Evolutionary conservation across 768 basidiomycete species (phyloP).

Genomic region (Cystofilobasidium macerans): DNA sequence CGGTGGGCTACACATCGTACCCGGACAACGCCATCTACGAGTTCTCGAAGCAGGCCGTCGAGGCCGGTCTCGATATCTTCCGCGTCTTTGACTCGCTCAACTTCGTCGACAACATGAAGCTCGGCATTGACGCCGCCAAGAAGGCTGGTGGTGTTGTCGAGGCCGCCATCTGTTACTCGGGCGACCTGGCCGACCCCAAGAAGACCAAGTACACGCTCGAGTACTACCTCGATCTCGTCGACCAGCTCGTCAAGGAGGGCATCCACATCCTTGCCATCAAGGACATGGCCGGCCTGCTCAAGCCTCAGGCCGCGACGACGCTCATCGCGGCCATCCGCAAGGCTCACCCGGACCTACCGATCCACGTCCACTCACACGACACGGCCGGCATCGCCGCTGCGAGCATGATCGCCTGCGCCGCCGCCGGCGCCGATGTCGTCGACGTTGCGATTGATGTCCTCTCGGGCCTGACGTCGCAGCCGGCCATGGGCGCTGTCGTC

Average conservation of each 20-base stretch:
- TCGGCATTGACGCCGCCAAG: slow-evolving; percentile 99
- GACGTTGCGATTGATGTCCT: slow-evolving; percentile 99
- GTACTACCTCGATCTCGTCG: slow-evolving; percentile 93
- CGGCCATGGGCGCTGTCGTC: slow-evolving; percentile 95
- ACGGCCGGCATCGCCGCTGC: slow-evolving; percentile 96
- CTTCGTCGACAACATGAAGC: slow-evolving; percentile 96
- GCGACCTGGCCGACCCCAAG: slow-evolving; percentile 86
- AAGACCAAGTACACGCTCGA: slow-evolving; percentile 94
- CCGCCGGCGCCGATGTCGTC: slow-evolving; percentile 94
- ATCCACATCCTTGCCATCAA: slow-evolving; percentile 96
- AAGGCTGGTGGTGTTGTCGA: slow-evolving; percentile 98
- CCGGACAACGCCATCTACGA: slow-evolving; percentile 98
- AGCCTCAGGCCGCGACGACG: slow-evolving; percentile 86
- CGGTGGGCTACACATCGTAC: slow-evolving; percentile 97
- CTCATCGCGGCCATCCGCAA: slow-evolving; percentile 88
- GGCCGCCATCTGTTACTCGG: slow-evolving; percentile 95
- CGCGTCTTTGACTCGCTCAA: slow-evolving; percentile 98
- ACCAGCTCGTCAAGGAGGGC: slow-evolving; percentile 83
- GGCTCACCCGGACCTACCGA: slow-evolving; percentile 93
- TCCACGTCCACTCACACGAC: slow-evolving; percentile 99
- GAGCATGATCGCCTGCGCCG: slow-evolving; percentile 91
- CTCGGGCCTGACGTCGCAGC: slow-evolving; percentile 96
- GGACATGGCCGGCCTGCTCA: slow-evolving; percentile 96
- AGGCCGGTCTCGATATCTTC: slow-evolving; percentile 99
- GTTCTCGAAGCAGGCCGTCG: slow-evolving; percentile 99